Evolutionary conservation across 2,329 filamentous ascomycete genomes (phyloP).

Genomic region (Chrysoporthe deuterocubensis): DNA sequence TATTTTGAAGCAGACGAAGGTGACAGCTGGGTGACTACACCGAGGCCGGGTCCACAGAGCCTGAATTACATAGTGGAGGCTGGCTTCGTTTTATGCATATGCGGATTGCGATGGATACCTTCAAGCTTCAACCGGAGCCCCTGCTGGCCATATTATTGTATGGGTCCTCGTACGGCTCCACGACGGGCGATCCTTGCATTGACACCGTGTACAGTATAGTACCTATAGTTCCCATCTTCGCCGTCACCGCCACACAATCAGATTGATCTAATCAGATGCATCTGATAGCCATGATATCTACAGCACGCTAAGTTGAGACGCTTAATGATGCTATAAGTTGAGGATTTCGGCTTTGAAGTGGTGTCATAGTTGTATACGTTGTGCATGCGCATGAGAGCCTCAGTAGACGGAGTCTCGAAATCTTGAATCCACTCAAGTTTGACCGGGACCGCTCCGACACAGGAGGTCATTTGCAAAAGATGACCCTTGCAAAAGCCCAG

Average conservation of each 20-base stretch:
- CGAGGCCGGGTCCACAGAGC: neutral
- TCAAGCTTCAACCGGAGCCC: neutral
- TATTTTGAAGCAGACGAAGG: neutral
- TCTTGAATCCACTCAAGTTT: neutral
- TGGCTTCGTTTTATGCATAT: slow-evolving; percentile 18
- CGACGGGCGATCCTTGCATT: slow-evolving; percentile 1
- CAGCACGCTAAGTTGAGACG: neutral
- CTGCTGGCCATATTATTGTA: neutral
- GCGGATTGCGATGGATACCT: neutral
- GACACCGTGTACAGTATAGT: neutral
- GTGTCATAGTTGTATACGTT: neutral
- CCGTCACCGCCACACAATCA: neutral
- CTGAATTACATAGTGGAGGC: neutral
- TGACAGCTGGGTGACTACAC: neutral
- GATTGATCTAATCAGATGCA: slow-evolving; percentile 29
- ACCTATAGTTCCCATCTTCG: slow-evolving; percentile 16
- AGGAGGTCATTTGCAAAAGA: neutral
- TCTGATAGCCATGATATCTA: slow-evolving; percentile 33
- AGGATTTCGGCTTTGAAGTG: neutral
- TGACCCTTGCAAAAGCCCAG: neutral
- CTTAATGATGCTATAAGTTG: neutral
- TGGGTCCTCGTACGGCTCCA: neutral
- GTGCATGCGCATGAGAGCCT: neutral
- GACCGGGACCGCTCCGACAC: neutral
- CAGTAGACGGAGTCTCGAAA: no score